Conservation (phyloP, 805 yeast genomes). For the Candida argentea region DNA sequence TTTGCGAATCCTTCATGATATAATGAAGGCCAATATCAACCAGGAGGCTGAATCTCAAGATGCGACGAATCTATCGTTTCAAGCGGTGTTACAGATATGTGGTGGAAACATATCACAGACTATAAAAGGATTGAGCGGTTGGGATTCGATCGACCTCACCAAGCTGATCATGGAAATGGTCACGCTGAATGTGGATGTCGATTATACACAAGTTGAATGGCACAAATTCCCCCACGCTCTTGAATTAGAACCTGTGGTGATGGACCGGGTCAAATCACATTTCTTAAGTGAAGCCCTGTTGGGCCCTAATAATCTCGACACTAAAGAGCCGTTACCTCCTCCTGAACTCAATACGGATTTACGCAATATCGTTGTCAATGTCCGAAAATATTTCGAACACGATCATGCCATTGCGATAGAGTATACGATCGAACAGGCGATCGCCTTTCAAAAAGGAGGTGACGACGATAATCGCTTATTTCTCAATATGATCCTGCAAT, state of each 20-base stretch:
- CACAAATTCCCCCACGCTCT: neutral
- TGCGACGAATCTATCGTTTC: constrained; percentile 10
- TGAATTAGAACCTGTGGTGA: neutral
- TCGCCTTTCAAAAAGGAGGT: constrained; percentile 1
- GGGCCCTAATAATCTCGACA: neutral
- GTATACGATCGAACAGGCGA: constrained; percentile 1
- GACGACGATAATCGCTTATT: constrained; percentile 16
- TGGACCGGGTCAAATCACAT: neutral
- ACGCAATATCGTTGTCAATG: neutral
- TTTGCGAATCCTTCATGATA: constrained; percentile 14
- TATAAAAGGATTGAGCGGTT: constrained; percentile 7
- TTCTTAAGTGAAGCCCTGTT: too few species aligned
- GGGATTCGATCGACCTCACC: constrained; percentile 6
- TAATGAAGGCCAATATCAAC: constrained; percentile 12
- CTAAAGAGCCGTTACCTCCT: neutral
- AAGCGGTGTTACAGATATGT: constrained; percentile 15
- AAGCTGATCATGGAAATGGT: constrained; percentile 8
- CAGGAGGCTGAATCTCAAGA: constrained; percentile 9
- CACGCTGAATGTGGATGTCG: constrained; percentile 5
- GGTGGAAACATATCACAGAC: constrained; percentile 10
- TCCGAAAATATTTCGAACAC: too few species aligned
- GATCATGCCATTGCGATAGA: constrained; percentile 1
- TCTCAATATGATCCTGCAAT: constrained; percentile 13
- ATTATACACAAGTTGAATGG: constrained; percentile 1
- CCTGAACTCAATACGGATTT: neutral